phyloP scores from a whole-genome alignment of 805 yeast species.

The Teunomyces stri region DNA sequence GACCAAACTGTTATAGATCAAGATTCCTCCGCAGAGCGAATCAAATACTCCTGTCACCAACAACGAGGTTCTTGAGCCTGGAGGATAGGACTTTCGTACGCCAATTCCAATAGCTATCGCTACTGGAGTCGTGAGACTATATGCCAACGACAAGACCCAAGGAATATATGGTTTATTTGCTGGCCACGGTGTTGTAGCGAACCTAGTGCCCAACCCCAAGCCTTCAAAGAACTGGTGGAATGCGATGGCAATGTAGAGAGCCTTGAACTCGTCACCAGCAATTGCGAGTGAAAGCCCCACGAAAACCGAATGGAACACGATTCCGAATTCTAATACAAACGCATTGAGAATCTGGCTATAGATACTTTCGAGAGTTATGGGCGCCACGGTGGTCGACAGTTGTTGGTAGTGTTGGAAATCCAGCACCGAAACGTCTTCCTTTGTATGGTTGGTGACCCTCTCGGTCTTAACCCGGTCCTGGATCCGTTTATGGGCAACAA shows the following conservation, averaged over 20 bases:
- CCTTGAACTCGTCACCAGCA: constrained; percentile 27
- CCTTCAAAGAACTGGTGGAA: constrained; percentile 36
- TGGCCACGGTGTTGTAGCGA: constrained; percentile 27
- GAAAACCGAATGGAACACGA: constrained; percentile 33
- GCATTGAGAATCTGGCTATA: constrained; percentile 56
- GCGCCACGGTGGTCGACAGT: not conserved
- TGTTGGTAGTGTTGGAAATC: not conserved
- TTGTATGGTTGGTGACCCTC: not conserved
- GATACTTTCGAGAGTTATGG: constrained; percentile 5
- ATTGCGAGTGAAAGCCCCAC: constrained; percentile 34
- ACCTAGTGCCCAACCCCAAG: constrained; percentile 31
- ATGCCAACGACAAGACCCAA: constrained; percentile 29
- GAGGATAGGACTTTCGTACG: constrained; percentile 59
- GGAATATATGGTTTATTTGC: constrained; percentile 44
- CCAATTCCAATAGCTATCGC: constrained; percentile 80
- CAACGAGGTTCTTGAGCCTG: constrained; percentile 56
- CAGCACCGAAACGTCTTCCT: not conserved
- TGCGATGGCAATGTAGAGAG: constrained; percentile 27
- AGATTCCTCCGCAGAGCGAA: constrained; percentile 73
- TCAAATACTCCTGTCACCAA: constrained; percentile 73
- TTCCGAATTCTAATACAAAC: constrained; percentile 36
- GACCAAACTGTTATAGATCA: constrained; percentile 73
- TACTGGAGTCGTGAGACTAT: constrained; percentile 59
- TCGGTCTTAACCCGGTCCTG: constrained; percentile 1
- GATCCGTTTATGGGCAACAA: constrained; percentile 19